phyloP scores from a whole-genome alignment of 2,329 filamentous ascomycete genomes.

The Penicillium sp. region DNA sequence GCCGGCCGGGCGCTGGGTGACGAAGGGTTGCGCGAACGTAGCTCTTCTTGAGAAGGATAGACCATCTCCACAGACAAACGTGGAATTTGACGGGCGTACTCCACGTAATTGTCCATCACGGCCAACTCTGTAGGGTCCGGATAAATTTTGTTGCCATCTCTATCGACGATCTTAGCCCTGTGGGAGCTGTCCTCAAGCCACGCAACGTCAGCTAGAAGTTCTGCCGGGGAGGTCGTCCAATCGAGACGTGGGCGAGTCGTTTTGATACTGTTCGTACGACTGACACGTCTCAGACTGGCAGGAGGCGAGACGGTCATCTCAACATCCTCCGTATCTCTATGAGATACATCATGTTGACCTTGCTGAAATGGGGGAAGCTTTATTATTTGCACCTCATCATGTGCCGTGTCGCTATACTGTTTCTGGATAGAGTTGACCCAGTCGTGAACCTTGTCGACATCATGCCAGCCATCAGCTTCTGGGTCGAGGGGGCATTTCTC shows the following conservation, averaged over 20 bases:
- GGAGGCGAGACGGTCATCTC: conserved; percentile 38
- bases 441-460: conserved; percentile 67
- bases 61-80: conserved; percentile 24
- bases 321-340: conserved; percentile 24
- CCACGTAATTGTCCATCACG: conserved; percentile 14
- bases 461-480: conserved; percentile 73
- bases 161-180: conserved; percentile 78
- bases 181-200: conserved; percentile 86
- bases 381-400: conserved; percentile 49
- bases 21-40: conserved; percentile 29
- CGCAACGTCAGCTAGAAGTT: conserved; percentile 84
- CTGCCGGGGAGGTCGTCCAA: conserved; percentile 80
- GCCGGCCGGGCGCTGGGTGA: conserved; percentile 44
- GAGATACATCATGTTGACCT: conserved; percentile 16
- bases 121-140: conserved; percentile 30
- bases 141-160: conserved; percentile 71
- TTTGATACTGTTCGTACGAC: conserved; percentile 54
- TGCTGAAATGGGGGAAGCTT: conserved; percentile 46
- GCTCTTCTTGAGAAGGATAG: conserved; percentile 19
- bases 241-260: conserved; percentile 74
- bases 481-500: conserved; percentile 75
- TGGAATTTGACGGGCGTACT: conserved; percentile 13
- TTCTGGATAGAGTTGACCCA: conserved; percentile 75
- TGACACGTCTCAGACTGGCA: conserved; percentile 44
- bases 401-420: conserved; percentile 45